A percentile compares a stretch with the other conserved stretches of the same genome.
phyloP scores from a whole-genome alignment of 2,329 filamentous ascomycete genomes.

The Periconia digitata region DNA sequence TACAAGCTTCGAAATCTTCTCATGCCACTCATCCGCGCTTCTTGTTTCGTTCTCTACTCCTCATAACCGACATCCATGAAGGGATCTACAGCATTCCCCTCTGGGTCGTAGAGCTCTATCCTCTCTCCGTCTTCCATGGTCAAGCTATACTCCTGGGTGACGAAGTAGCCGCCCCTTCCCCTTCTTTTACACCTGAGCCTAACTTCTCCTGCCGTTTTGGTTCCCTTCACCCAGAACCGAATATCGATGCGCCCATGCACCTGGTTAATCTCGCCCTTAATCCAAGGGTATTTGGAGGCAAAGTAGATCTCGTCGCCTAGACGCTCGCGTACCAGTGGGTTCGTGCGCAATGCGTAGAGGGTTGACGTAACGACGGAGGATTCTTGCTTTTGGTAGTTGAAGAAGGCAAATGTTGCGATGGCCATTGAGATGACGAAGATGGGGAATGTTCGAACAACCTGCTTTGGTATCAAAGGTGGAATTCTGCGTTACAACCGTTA shows the following conservation, averaged over 20 bases:
- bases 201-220: constrained; percentile 70
- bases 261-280: constrained; percentile 77
- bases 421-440: constrained; percentile 75
- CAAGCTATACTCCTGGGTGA: constrained; percentile 89
- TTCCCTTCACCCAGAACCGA: constrained; percentile 81
- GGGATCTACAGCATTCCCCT: constrained; percentile 58
- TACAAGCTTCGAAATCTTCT: neutral
- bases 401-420: constrained; percentile 78
- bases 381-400: constrained; percentile 99
- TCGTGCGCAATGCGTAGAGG: constrained; percentile 88
- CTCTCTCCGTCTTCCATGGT: constrained; percentile 65
- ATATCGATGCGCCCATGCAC: constrained; percentile 90
- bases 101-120: constrained; percentile 74
- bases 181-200: constrained; percentile 76
- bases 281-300: constrained; percentile 52
- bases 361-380: constrained; percentile 79
- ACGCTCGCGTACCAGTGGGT: constrained; percentile 69
- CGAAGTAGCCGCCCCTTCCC: constrained; percentile 70
- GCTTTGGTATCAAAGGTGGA: constrained; percentile 35
- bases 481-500: constrained; percentile 20
- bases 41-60: constrained; percentile 9
- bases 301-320: constrained; percentile 72
- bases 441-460: constrained; percentile 65
- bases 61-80: constrained; percentile 52
- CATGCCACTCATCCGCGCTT: neutral